A percentile compares a stretch with the other conserved stretches of the same genome.
Evolutionary conservation across 2,329 filamentous ascomycete species (phyloP).

Genomic region (Stemphylium vesicarium): DNA sequence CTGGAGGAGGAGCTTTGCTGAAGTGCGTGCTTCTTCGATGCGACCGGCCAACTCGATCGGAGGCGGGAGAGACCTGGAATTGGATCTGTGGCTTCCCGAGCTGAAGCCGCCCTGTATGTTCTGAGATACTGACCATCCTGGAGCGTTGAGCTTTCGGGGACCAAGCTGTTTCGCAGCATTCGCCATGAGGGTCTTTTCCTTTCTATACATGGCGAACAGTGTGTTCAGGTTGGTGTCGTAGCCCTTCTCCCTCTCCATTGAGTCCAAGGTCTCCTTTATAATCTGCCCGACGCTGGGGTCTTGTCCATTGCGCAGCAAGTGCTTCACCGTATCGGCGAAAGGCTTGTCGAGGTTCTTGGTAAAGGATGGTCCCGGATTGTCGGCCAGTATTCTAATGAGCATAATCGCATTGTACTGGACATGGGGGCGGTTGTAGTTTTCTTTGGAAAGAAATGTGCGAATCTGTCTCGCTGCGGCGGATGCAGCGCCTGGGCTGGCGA

Average conservation of each 20-base stretch:
- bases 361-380: conserved; percentile 90
- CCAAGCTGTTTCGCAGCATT: conserved; percentile 42
- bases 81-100: conserved; percentile 25
- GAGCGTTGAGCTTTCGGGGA: conserved; percentile 54
- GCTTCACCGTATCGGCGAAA: conserved; percentile 78
- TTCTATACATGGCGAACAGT: conserved; percentile 87
- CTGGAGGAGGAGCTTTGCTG: conserved; percentile 89
- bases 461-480: conserved; percentile 80
- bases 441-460: conserved; percentile 79
- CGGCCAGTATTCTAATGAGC: conserved; percentile 87
- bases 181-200: conserved; percentile 68
- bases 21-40: conserved; percentile 88
- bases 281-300: conserved; percentile 84
- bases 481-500: conserved; percentile 87
- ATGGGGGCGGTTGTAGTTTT: conserved; percentile 68
- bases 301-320: conserved; percentile 71
- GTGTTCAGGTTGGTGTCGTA: conserved; percentile 74
- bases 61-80: conserved; percentile 59
- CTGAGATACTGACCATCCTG: conserved; percentile 46
- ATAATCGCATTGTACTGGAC: conserved; percentile 96
- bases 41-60: conserved; percentile 80
- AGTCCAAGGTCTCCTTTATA: conserved; percentile 82
- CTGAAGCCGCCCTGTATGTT: conserved; percentile 29
- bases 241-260: conserved; percentile 73
- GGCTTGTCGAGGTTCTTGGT: conserved; percentile 88